A percentile compares a stretch with the other conserved stretches of the same genome.
Evolutionary conservation across 2,329 filamentous ascomycete genomes (phyloP).

Genomic region (Pseudogymnoascus sp.): DNA sequence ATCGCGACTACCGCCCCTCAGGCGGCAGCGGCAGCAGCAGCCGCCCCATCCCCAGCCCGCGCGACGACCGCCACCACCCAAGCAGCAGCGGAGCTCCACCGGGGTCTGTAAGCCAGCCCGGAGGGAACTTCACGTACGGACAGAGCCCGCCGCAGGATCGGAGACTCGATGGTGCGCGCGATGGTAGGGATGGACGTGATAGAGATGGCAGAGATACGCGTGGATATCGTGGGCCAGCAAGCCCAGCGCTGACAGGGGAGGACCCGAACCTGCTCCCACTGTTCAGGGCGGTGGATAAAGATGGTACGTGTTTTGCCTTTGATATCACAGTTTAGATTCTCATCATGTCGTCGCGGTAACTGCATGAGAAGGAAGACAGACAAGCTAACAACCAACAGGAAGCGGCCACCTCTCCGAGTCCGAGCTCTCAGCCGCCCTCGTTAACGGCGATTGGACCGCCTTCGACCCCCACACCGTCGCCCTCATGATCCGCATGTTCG

Average conservation of each 20-base stretch:
- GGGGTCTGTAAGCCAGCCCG: background rate
- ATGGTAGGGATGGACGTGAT: background rate
- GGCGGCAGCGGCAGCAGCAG: slow-evolving; percentile 10
- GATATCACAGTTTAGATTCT: background rate
- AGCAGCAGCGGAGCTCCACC: background rate
- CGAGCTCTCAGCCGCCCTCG: slow-evolving; percentile 81
- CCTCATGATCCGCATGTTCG: slow-evolving; percentile 99
- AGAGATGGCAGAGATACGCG: background rate
- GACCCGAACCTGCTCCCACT: slow-evolving; percentile 74
- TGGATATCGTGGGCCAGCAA: background rate
- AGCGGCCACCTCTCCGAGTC: slow-evolving; percentile 76
- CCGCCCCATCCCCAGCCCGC: background rate
- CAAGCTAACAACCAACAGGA: slow-evolving; percentile 34
- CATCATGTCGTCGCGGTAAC: too few species aligned
- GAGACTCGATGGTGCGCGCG: background rate
- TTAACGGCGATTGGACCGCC: slow-evolving; percentile 91
- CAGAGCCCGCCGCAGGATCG: background rate
- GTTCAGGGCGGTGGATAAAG: slow-evolving; percentile 85
- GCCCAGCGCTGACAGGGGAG: slow-evolving; percentile 27
- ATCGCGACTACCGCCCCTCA: slow-evolving; percentile 22
- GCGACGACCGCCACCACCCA: background rate
- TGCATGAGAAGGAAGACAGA: background rate
- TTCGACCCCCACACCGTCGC: slow-evolving; percentile 91
- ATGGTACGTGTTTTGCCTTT: slow-evolving; percentile 43
- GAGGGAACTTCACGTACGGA: background rate